A percentile compares a stretch with the other conserved stretches of the same genome.
These are phyloP conservation scores for Dactylella cylindrospora DNA, from an alignment of 2,329 filamentous ascomycete genomes.

Conservation along the genomic window DNA sequence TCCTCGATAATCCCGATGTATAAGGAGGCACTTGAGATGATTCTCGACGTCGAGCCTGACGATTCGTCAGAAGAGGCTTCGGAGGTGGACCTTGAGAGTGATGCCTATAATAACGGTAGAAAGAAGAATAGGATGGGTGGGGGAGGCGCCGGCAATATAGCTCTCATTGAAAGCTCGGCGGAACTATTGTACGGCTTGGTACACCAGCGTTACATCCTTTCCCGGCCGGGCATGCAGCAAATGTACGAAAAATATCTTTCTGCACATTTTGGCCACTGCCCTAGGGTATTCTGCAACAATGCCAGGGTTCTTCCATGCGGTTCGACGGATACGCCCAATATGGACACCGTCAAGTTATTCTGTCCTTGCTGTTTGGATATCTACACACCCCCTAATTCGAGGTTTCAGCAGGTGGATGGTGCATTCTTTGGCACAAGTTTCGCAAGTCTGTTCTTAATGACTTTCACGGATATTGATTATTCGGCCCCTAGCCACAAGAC, in stretches of 20 bases:
- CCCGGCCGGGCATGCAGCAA: conserved; percentile 91
- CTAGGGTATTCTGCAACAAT: conserved; percentile 83
- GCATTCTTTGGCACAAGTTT: conserved; percentile 99
- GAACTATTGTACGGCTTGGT: conserved; percentile 98
- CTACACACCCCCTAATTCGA: conserved; percentile 94
- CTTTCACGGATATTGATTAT: conserved; percentile 94
- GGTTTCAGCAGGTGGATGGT: conserved; percentile 95
- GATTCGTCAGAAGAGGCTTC: conserved; percentile 87
- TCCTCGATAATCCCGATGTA: conserved; percentile 97
- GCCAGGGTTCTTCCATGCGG: conserved; percentile 91
- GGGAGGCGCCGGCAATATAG: conserved; percentile 69
- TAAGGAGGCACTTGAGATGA: conserved; percentile 99
- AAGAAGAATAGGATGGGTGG: conserved; percentile 57
- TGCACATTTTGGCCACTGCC: conserved; percentile 92
- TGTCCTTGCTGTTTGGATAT: conserved; percentile 96
- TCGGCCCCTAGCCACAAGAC: conserved; percentile 63
- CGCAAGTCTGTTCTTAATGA: conserved; percentile 95
- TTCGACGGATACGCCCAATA: conserved; percentile 87
- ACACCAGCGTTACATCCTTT: conserved; percentile 97
- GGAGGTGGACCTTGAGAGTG: conserved; percentile 56
- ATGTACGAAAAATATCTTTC: conserved; percentile 99
- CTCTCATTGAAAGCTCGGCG: conserved; percentile 83
- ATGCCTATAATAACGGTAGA: conserved; percentile 55
- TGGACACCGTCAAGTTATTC: conserved; percentile 97
- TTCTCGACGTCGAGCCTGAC: conserved; percentile 94